Evolutionary conservation across 2,329 filamentous ascomycete genomes (phyloP).

Genomic region (Fusarium abutilonis): DNA sequence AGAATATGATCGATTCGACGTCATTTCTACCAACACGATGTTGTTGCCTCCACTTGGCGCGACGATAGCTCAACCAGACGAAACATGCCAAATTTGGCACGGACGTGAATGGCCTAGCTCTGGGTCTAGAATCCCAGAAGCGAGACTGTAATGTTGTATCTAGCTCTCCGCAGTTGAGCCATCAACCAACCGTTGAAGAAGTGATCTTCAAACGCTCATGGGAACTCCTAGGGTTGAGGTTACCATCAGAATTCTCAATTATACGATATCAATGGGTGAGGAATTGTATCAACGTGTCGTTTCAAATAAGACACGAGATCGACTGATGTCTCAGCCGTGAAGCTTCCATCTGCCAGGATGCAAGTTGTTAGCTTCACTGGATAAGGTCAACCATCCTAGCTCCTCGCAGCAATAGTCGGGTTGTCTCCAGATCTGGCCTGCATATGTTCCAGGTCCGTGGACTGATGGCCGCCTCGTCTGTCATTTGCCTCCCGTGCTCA

Average conservation of each 20-base stretch:
- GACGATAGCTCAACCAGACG: slow-evolving; percentile 26
- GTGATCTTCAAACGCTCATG: slow-evolving; percentile 1
- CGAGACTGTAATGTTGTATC: background rate
- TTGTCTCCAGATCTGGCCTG: slow-evolving; percentile 24
- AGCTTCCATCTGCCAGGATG: slow-evolving; percentile 11
- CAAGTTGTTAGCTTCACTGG: slow-evolving; percentile 17
- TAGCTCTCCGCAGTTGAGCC: background rate
- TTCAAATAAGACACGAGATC: slow-evolving; percentile 6
- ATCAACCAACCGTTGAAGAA: background rate
- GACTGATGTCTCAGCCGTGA: slow-evolving; percentile 3
- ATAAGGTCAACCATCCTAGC: slow-evolving; percentile 15
- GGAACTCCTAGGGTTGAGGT: background rate
- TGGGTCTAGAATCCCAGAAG: slow-evolving; percentile 21
- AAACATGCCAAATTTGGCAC: slow-evolving; percentile 31
- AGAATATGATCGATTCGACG: slow-evolving; percentile 33
- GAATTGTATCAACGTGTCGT: background rate
- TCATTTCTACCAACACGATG: slow-evolving; percentile 32
- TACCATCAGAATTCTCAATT: background rate
- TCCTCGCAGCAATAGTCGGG: slow-evolving; percentile 26
- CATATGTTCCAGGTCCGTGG: slow-evolving; percentile 28
- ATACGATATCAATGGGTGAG: background rate
- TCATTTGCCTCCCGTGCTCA: slow-evolving; percentile 36
- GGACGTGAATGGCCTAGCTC: slow-evolving; percentile 14
- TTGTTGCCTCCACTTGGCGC: slow-evolving; percentile 40
- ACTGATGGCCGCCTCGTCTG: slow-evolving; percentile 27